Percentiles rank a stretch among this genome's conserved stretches.
Conservation (phyloP, 202 grass and related monocot species). For the Carex sylvatica region DNA sequence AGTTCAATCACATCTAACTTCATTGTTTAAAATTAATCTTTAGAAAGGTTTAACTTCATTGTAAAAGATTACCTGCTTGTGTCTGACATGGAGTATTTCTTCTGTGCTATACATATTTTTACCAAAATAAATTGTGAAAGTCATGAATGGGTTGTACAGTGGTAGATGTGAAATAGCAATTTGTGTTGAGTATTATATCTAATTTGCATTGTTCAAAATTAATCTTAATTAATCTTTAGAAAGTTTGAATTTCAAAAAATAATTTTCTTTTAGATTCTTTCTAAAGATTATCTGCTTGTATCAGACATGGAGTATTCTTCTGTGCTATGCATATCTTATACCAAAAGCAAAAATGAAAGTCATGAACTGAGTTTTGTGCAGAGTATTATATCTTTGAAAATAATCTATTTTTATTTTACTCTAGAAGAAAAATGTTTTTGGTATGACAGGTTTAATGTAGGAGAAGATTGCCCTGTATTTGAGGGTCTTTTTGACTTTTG, state of each 20-base stretch:
- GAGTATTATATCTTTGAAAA: not conserved
- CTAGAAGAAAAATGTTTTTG: not conserved
- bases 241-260: not conserved
- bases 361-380: not conserved
- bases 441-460: constrained; percentile 64
- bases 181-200: not conserved
- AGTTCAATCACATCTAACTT: not conserved
- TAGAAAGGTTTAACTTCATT: not conserved
- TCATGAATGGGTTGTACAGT: not conserved
- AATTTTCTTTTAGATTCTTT: not conserved
- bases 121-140: not conserved
- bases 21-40: not conserved
- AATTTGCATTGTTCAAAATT: not conserved
- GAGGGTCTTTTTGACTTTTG: constrained; percentile 95
- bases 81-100: not conserved
- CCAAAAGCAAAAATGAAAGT: not conserved
- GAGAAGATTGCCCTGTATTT: constrained; percentile 94
- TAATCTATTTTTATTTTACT: not conserved
- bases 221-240: not conserved
- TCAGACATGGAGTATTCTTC: not conserved
- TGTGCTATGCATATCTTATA: not conserved
- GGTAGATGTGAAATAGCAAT: no score
- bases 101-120: not conserved
- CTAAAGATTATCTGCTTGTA: not conserved
- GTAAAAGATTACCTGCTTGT: not conserved